phyloP scores from a whole-genome alignment of 2,329 filamentous ascomycete species.

The Trichophyton equinum region DNA sequence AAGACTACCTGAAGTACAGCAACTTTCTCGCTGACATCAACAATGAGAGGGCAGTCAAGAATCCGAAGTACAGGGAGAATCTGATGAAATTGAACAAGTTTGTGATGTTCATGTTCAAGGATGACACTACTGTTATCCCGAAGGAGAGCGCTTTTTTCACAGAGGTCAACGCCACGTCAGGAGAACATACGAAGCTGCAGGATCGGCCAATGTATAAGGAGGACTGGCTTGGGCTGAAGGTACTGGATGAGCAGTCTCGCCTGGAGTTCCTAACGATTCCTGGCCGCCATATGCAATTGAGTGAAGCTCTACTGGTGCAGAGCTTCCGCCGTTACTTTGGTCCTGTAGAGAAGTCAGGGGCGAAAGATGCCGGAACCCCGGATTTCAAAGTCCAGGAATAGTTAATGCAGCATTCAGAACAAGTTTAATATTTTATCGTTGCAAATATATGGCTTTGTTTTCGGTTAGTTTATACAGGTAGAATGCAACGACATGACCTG shows the following conservation, averaged over 20 bases:
- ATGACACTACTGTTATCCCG: constrained; percentile 75
- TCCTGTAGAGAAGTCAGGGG: constrained; percentile 1
- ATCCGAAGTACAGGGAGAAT: constrained; percentile 58
- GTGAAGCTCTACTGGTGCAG: constrained; percentile 51
- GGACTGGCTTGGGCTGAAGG: constrained; percentile 82
- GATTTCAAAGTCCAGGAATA: neutral
- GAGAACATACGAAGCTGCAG: constrained; percentile 52
- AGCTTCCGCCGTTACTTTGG: constrained; percentile 46
- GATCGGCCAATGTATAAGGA: constrained; percentile 66
- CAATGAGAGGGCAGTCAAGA: constrained; percentile 72
- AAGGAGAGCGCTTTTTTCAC: constrained; percentile 87
- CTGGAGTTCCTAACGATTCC: constrained; percentile 60
- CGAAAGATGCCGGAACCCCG: neutral
- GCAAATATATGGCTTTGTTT: too few species aligned
- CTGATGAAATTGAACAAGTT: constrained; percentile 60
- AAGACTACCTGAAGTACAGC: constrained; percentile 62
- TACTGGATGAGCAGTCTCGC: constrained; percentile 64
- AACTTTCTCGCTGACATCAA: constrained; percentile 94
- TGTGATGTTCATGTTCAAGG: constrained; percentile 78
- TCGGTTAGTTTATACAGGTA: too few species aligned
- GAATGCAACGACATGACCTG: too few species aligned
- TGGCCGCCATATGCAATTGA: constrained; percentile 74
- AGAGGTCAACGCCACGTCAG: constrained; percentile 60
- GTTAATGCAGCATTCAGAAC: neutral
- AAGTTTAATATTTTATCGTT: neutral